These are phyloP conservation scores for Primulina eburnea DNA, from an alignment of 257 asterid genomes.

Conservation along the genomic window DNA sequence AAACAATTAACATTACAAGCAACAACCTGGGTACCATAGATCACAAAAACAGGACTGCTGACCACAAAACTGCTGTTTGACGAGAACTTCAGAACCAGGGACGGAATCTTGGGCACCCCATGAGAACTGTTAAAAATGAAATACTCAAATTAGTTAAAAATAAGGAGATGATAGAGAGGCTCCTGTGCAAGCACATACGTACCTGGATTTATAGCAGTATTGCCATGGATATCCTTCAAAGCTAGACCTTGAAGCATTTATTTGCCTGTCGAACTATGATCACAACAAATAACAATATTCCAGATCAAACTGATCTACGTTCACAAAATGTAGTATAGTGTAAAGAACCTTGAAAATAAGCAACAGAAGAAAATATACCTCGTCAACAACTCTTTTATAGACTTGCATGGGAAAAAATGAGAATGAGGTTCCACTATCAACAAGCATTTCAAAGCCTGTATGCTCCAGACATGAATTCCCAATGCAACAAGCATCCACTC, in stretches of 20 bases:
- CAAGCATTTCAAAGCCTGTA: constrained; percentile 51
- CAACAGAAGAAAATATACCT: constrained; percentile 37
- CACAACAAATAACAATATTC: constrained; percentile 11
- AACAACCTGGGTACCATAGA: constrained; percentile 69
- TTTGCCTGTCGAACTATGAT: constrained; percentile 60
- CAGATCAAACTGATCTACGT: constrained; percentile 11
- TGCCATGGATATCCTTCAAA: constrained; percentile 81
- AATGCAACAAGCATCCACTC: constrained; percentile 67
- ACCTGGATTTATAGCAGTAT: constrained; percentile 85
- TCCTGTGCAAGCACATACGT: constrained; percentile 20
- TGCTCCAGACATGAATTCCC: constrained; percentile 55
- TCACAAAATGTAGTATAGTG: constrained; percentile 17
- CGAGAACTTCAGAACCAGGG: constrained; percentile 65
- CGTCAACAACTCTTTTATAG: constrained; percentile 56
- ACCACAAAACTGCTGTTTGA: constrained; percentile 60
- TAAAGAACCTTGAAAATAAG: constrained; percentile 12
- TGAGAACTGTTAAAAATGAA: constrained; percentile 46
- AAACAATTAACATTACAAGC: constrained; percentile 23
- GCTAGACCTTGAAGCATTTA: constrained; percentile 60
- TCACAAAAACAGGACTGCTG: constrained; percentile 57
- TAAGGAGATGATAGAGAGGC: constrained; percentile 19
- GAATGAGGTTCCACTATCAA: constrained; percentile 85
- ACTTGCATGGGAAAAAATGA: constrained; percentile 61
- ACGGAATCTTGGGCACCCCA: constrained; percentile 56
- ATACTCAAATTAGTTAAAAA: constrained; percentile 24